Conservation (phyloP, 768 basidiomycete species). For the Lentinula boryana region DNA sequence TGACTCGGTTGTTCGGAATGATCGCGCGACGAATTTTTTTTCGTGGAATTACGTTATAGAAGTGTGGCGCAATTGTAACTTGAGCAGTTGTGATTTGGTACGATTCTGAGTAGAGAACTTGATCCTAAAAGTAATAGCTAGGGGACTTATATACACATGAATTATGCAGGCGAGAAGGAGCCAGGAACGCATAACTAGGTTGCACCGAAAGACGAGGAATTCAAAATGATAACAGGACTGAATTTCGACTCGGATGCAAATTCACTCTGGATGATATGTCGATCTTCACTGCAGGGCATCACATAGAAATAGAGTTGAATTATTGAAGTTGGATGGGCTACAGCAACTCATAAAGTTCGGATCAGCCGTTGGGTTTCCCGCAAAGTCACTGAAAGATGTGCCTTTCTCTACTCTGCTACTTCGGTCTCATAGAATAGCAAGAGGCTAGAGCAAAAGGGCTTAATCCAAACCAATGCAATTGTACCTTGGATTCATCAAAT, state of each 20-base stretch:
- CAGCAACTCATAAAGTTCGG: not conserved
- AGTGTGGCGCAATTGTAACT: not conserved
- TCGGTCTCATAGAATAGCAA: not conserved
- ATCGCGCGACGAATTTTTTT: not conserved
- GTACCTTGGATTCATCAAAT: not conserved
- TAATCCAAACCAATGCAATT: no score
- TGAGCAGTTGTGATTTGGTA: not conserved
- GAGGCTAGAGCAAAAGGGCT: not conserved
- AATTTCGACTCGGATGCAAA: no score
- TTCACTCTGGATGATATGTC: no score
- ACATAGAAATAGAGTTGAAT: no score
- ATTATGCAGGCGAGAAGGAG: not conserved
- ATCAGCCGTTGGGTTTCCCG: not conserved
- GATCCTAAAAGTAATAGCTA: not conserved
- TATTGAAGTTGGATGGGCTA: no score
- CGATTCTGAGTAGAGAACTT: not conserved
- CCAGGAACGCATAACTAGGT: no score
- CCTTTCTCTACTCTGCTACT: not conserved
- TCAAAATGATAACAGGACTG: no score
- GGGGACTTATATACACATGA: not conserved
- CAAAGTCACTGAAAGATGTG: not conserved
- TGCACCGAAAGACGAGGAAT: no score
- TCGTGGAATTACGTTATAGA: not conserved
- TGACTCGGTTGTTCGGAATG: not conserved
- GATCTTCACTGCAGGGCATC: no score